Conservation (phyloP, 768 basidiomycete species). For the Lactifluus subvellereus region DNA sequence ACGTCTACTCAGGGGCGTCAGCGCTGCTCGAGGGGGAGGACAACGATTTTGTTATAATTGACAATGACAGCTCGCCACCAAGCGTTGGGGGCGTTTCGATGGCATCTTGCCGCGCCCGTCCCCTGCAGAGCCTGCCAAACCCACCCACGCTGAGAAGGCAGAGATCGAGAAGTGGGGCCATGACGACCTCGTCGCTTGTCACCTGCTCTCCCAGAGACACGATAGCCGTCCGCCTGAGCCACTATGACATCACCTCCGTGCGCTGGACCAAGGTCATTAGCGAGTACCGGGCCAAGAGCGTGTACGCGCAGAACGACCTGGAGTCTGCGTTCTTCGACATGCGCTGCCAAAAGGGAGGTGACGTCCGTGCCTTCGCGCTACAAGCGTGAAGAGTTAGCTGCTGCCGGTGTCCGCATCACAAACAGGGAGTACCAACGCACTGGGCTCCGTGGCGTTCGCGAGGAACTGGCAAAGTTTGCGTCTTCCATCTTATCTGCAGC, state of each 20-base stretch:
- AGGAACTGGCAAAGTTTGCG: neutral
- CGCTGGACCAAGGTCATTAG: neutral
- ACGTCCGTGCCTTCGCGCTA: neutral
- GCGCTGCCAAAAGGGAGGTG: neutral
- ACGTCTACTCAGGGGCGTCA: too few relatives aligned
- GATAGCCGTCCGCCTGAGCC: neutral
- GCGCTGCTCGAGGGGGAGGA: too few relatives aligned
- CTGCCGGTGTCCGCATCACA: neutral
- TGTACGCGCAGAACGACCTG: neutral
- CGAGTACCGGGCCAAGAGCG: neutral
- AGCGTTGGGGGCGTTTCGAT: neutral
- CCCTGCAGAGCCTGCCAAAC: neutral
- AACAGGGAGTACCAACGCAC: neutral
- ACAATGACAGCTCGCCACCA: too few relatives aligned
- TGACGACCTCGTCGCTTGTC: neutral
- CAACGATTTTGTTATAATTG: too few relatives aligned
- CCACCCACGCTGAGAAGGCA: neutral
- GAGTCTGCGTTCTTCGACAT: neutral
- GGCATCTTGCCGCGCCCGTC: neutral
- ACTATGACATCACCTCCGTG: fast-evolving
- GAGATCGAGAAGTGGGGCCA: neutral
- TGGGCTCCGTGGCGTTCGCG: neutral
- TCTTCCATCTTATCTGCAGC: neutral
- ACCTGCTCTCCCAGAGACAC: neutral
- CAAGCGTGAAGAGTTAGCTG: neutral